Evolutionary conservation across 352 stramenopile genomes (phyloP), one percentile per base, ranked within the genome.

Genomic region (Peronospora belbahrii): DNA sequence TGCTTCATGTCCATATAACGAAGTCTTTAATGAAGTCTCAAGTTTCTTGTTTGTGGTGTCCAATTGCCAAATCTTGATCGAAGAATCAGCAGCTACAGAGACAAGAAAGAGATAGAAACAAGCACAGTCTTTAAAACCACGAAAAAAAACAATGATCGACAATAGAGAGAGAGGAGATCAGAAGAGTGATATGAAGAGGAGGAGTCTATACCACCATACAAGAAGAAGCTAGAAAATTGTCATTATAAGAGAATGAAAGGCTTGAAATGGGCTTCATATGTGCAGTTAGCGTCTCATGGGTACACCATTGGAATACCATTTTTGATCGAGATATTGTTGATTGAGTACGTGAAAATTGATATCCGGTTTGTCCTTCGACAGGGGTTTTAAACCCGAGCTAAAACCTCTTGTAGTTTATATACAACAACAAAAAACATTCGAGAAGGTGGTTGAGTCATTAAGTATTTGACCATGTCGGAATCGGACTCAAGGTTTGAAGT

Each of bases 1-100:
- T 34, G 96, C 74, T 38, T 88, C 72, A 62, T 98, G 94, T n/a
- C 92, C 93, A 32, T 74, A 77, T 3, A 95, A 51, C 24, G 68
- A 70, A 22, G 56, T 51, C 17, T 59, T 51, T 3, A 69, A 66
- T 35, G 60, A 20, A 10, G 31, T 33, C 20, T 58, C 44, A 6
- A 74, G 48, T 13, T 62, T 28, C 25, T 52, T 47, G 6, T 45
- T 45, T 3, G 18, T 10, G 27, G 37, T 1, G 5, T 50, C 42
- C 1, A 66, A 65, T 4, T 60, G 41, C 83, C 83, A 94, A n/a
- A 94, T 66, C 50, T 86, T 85, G 41, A 94, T 45, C 6, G 66
- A 81, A 24, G 61, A 70, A 42, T 94, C 83, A 27, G 83, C 81
- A 14, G 79, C 81, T 91, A 35, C 19, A 10, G 18, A n/a, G 24